Evolutionary conservation across 139 green algal genomes (phyloP).

Genomic region (Chlamydomonas sp.): DNA sequence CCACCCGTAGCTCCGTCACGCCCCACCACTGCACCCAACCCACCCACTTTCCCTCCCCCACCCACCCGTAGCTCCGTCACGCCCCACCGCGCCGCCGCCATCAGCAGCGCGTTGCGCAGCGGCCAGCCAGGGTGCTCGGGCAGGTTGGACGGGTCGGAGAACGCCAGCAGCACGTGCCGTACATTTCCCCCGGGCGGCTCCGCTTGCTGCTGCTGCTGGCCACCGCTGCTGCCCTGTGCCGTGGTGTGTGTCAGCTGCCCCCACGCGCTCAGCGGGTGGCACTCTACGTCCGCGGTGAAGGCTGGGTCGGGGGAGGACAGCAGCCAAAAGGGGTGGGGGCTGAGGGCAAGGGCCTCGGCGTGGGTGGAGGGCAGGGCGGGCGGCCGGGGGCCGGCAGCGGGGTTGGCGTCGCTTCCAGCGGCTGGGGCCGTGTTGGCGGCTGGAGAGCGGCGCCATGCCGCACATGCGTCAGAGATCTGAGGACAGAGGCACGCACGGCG

Average conservation of each 20-base stretch:
- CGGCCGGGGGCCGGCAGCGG: background rate
- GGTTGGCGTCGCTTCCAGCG: background rate
- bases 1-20: too few relatives aligned
- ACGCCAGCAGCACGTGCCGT: slow-evolving; percentile 61
- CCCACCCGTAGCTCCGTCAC: slow-evolving; percentile 41
- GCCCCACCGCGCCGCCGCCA: slow-evolving; percentile 62
- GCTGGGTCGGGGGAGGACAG: slow-evolving; percentile 13
- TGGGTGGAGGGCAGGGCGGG: background rate
- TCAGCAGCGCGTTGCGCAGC: slow-evolving; percentile 88
- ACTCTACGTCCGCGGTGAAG: background rate
- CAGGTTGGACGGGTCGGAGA: slow-evolving; percentile 76
- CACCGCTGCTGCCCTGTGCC: background rate
- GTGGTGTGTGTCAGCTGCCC: background rate
- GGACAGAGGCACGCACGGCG: background rate
- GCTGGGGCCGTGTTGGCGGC: background rate
- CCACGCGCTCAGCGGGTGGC: slow-evolving; percentile 19
- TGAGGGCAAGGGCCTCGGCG: background rate
- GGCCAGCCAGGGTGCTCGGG: slow-evolving; percentile 79
- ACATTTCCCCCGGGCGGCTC: background rate
- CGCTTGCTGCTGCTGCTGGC: background rate
- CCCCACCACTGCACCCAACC: too few relatives aligned
- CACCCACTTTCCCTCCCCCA: background rate
- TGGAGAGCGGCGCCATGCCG: slow-evolving; percentile 33
- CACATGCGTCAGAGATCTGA: slow-evolving; percentile 37
- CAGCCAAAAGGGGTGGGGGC: slow-evolving; percentile 46